These are phyloP conservation scores for Xylaria scruposa DNA, from an alignment of 495 filamentous ascomycete genomes.

Conservation along the genomic window DNA sequence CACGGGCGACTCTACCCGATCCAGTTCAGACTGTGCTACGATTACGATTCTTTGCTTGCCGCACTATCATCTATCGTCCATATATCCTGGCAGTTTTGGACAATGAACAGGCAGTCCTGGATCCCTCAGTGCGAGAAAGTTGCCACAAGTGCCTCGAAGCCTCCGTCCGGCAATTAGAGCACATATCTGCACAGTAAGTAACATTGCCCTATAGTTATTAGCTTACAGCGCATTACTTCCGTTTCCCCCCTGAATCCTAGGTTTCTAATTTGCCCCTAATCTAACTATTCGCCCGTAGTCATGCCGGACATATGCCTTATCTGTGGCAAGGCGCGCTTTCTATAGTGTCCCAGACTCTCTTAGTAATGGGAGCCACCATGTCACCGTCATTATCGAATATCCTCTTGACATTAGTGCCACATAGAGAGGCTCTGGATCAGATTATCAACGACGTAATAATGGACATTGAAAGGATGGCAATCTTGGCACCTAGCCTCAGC, in stretches of 20 bases:
- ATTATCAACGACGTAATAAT: constrained; percentile 77
- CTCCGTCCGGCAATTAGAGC: constrained; percentile 78
- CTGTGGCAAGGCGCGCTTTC: constrained; percentile 84
- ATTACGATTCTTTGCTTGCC: constrained; percentile 81
- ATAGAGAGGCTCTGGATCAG: constrained; percentile 66
- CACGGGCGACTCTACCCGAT: constrained; percentile 66
- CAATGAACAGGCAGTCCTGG: constrained; percentile 73
- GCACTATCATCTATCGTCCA: constrained; percentile 83
- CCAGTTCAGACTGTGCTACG: constrained; percentile 80
- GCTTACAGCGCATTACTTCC: background rate
- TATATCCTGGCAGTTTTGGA: constrained; percentile 82
- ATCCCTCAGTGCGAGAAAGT: constrained; percentile 73
- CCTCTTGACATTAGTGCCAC: constrained; percentile 63
- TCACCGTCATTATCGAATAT: constrained; percentile 72
- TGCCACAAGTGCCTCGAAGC: constrained; percentile 84
- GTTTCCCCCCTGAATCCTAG: background rate
- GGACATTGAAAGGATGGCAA: constrained; percentile 74
- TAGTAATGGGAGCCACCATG: constrained; percentile 86
- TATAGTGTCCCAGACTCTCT: constrained; percentile 78
- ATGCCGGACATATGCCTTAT: constrained; percentile 86
- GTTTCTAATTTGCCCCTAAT: constrained; percentile 41
- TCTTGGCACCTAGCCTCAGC: constrained; percentile 75
- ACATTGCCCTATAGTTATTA: constrained; percentile 11
- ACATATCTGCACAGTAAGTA: constrained; percentile 76
- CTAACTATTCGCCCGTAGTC: constrained; percentile 62